These are phyloP conservation scores for Aquilaria malaccensis DNA, from an alignment of 345 rosid genomes.

Conservation along the genomic window DNA sequence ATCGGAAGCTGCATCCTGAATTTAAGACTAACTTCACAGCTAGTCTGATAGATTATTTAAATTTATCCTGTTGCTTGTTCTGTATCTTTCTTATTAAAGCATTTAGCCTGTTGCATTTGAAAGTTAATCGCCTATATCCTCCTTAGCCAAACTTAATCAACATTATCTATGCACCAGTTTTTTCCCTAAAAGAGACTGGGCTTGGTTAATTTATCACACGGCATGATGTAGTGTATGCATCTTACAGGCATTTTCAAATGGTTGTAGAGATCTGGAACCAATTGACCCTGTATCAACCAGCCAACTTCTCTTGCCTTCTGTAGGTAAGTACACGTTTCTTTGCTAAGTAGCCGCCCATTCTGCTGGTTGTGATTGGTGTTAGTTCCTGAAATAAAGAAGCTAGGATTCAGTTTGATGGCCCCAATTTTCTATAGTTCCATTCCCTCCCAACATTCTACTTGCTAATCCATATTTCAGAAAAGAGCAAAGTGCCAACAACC, in stretches of 20 bases:
- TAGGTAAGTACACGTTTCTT: slow-evolving; percentile 23
- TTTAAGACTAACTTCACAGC: too few relatives aligned
- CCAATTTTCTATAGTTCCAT: slow-evolving; percentile 2
- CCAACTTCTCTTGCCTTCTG: slow-evolving; percentile 18
- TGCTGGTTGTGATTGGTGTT: not conserved
- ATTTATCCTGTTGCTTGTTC: too few relatives aligned
- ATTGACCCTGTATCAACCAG: slow-evolving; percentile 19
- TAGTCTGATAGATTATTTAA: too few relatives aligned
- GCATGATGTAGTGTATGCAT: not conserved
- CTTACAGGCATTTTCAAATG: slow-evolving; percentile 65
- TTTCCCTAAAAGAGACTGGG: not conserved
- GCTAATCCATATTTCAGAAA: slow-evolving; percentile 25
- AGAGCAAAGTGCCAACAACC: slow-evolving; percentile 13
- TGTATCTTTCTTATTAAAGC: too few relatives aligned
- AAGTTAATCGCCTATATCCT: too few relatives aligned
- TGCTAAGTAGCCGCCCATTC: not conserved
- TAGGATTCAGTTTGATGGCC: too few relatives aligned
- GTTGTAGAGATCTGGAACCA: slow-evolving; percentile 19
- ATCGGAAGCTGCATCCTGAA: too few relatives aligned
- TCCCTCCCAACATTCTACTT: not conserved
- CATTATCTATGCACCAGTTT: not conserved
- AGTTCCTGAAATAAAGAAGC: too few relatives aligned
- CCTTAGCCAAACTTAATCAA: too few relatives aligned
- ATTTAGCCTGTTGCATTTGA: too few relatives aligned
- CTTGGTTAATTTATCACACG: not conserved